Evolutionary conservation across 1,284 basidiomycete genomes (phyloP).

Genomic region (Ceratorhiza oryzae-sativae): DNA sequence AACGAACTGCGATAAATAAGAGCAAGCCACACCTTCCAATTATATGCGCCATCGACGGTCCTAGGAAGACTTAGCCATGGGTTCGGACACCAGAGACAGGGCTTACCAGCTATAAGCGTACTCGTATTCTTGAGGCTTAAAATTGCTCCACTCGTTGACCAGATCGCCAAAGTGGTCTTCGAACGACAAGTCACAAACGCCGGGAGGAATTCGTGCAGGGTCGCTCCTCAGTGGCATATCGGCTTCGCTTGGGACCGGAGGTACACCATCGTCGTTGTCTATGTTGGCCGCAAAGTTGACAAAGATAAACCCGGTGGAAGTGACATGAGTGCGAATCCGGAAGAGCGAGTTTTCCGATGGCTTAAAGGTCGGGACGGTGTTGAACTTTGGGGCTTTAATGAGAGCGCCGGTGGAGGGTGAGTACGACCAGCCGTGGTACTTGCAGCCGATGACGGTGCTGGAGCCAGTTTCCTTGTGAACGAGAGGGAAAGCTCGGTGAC

Average conservation of each 20-base stretch:
- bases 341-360: conserved; percentile 46
- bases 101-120: conserved; percentile 42
- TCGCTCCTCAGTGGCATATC: conserved; percentile 35
- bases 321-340: conserved; percentile 47
- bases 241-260: conserved; percentile 20
- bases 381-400: conserved; percentile 47
- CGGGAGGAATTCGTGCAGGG: conserved; percentile 30
- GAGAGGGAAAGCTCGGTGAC: conserved; percentile 47
- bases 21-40: conserved; percentile 43
- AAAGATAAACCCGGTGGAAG: conserved; percentile 46
- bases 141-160: conserved; percentile 37
- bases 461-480: conserved; percentile 45
- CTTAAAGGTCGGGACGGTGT: conserved; percentile 46
- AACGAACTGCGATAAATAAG: background rate
- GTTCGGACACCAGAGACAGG: too few species aligned
- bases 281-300: conserved; percentile 46
- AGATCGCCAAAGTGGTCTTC: conserved; percentile 45
- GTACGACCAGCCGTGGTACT: conserved; percentile 48
- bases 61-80: background rate
- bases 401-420: conserved; percentile 44
- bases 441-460: conserved; percentile 45
- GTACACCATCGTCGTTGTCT: conserved; percentile 25
- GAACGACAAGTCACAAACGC: conserved; percentile 41
- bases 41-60: conserved; percentile 40
- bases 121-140: conserved; percentile 41